These are phyloP conservation scores for Cladosporium sp. DNA, from an alignment of 2,329 filamentous ascomycete species.

Conservation along the genomic window DNA sequence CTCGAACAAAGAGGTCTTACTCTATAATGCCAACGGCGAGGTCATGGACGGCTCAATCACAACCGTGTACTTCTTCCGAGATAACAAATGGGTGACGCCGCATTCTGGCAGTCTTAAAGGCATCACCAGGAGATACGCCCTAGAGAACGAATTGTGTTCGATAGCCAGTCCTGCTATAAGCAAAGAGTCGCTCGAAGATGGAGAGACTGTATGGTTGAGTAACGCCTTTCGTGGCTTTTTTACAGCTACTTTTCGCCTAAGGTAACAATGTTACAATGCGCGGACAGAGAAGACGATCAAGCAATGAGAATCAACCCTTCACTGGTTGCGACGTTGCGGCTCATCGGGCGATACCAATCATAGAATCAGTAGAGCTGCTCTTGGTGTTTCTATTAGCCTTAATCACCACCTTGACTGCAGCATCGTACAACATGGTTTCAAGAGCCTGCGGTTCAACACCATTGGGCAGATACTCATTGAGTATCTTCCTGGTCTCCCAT, in stretches of 20 bases:
- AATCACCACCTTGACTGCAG: background rate
- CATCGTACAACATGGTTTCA: background rate
- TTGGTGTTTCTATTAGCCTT: background rate
- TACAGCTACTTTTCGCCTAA: conserved; percentile 19
- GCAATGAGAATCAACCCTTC: no score
- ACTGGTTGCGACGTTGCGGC: no score
- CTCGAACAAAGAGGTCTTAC: conserved; percentile 60
- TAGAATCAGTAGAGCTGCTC: background rate
- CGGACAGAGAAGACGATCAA: no score
- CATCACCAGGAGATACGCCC: conserved; percentile 77
- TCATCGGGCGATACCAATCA: no score
- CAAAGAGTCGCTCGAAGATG: conserved; percentile 59
- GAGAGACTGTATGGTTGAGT: conserved; percentile 82
- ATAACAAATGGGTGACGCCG: conserved; percentile 75
- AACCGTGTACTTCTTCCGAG: conserved; percentile 74
- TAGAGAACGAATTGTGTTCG: conserved; percentile 62
- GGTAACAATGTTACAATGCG: background rate
- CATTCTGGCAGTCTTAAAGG: conserved; percentile 77
- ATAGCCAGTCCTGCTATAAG: conserved; percentile 56
- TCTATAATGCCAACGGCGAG: conserved; percentile 61
- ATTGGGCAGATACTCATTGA: background rate
- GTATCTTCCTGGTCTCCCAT: background rate
- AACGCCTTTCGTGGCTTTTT: conserved; percentile 79
- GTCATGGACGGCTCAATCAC: conserved; percentile 81
- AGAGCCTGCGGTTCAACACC: background rate